Conservation (phyloP, 176 grass and related monocot species). For the Hordeum vulgare region MorexV3_pseudomolecules_assembly NC_058519.1:568160697-568161196, state of each 20-base stretch:
- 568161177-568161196: slow-evolving; percentile 20
- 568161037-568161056: slow-evolving; percentile 83
- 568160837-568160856: slow-evolving; percentile 13
- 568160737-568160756: not conserved
- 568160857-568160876: not conserved
- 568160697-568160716: not conserved
- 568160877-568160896: not conserved
- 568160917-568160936: not conserved
- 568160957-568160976: not conserved
- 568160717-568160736: not conserved
- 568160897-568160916: not conserved
- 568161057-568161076: slow-evolving; percentile 78
- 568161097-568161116: slow-evolving; percentile 98
- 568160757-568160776: not conserved
- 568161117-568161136: slow-evolving; percentile 69
- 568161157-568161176: slow-evolving; percentile 1
- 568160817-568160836: not conserved
- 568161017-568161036: not conserved
- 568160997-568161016: not conserved
- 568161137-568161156: slow-evolving; percentile 15
- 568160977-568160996: not conserved
- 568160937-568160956: not conserved
- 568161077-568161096: slow-evolving; percentile 99
- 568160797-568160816: slow-evolving; percentile 19
- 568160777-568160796: slow-evolving; percentile 15